A percentile compares a stretch with the other conserved stretches of the same genome.
These are phyloP conservation scores for Lactifluus volemus DNA, from an alignment of 768 basidiomycete species.

Conservation along the genomic window DNA sequence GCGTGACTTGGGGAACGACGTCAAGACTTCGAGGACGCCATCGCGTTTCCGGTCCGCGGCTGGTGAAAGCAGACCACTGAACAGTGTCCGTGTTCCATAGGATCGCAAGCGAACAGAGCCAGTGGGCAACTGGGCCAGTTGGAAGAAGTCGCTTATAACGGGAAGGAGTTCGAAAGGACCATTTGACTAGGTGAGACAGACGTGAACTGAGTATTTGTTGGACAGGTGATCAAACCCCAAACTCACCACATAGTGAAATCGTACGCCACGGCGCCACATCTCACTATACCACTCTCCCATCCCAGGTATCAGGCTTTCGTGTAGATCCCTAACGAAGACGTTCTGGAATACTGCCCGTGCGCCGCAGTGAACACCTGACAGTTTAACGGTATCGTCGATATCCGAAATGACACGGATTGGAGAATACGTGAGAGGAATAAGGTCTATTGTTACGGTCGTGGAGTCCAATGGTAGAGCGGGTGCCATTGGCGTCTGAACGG, in stretches of 20 bases:
- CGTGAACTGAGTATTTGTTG: neutral
- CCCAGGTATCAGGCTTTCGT: constrained; percentile 70
- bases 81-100: constrained; percentile 75
- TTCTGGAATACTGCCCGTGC: constrained; percentile 80
- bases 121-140: constrained; percentile 20
- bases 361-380: constrained; percentile 68
- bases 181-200: constrained; percentile 51
- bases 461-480: neutral
- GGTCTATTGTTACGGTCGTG: constrained; percentile 20
- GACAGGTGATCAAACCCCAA: neutral
- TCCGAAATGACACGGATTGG: constrained; percentile 81
- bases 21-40: constrained; percentile 69
- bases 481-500: neutral
- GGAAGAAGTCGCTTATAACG: constrained; percentile 26
- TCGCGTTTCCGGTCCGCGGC: constrained; percentile 77
- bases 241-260: constrained; percentile 87
- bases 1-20: constrained; percentile 59
- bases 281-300: constrained; percentile 72
- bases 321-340: constrained; percentile 81
- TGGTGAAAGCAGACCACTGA: constrained; percentile 75
- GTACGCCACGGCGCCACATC: constrained; percentile 62
- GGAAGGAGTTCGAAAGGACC: constrained; percentile 81
- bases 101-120: constrained; percentile 78
- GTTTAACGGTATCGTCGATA: constrained; percentile 89
- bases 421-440: constrained; percentile 44